A percentile compares a stretch with the other conserved stretches of the same genome.
Conservation (phyloP, 495 filamentous ascomycete genomes). For the Pseudoneurospora amorphoporcata region DNA sequence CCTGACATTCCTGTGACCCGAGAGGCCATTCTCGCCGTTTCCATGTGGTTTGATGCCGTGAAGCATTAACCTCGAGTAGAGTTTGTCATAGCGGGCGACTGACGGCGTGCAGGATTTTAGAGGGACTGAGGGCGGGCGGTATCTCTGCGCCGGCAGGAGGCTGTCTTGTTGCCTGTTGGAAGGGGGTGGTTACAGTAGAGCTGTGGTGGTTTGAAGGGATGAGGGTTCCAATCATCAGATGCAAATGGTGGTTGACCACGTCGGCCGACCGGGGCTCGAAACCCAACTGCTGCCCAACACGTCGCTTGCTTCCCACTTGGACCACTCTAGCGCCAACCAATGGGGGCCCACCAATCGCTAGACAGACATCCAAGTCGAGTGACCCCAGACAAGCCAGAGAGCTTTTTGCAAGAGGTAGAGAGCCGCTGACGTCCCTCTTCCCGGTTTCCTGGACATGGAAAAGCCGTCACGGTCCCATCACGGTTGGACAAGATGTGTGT, state of each 20-base stretch:
- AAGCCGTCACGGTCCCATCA: not conserved
- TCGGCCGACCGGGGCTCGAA: not conserved
- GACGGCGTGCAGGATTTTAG: not conserved
- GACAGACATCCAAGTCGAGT: not conserved
- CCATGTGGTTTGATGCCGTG: not conserved
- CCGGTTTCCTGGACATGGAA: not conserved
- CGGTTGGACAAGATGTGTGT: not conserved
- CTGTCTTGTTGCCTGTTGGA: not conserved
- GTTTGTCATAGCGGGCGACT: not conserved
- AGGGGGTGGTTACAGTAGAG: not conserved
- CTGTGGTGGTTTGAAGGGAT: not conserved
- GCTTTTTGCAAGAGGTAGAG: not conserved
- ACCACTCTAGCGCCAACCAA: not conserved
- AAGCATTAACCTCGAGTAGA: not conserved
- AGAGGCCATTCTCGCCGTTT: not conserved
- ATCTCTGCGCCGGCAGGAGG: not conserved
- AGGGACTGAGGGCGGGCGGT: not conserved
- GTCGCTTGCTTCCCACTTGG: not conserved
- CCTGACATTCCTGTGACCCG: not conserved
- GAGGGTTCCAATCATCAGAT: not conserved
- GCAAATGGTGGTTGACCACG: not conserved
- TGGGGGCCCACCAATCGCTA: not conserved
- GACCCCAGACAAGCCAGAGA: not conserved
- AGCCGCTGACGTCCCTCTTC: not conserved
- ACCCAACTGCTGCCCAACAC: not conserved